Evolutionary conservation across 129 eudicot species (phyloP), one percentile per base, ranked within the genome.

Genomic region (Cynara cardunculus): DNA sequence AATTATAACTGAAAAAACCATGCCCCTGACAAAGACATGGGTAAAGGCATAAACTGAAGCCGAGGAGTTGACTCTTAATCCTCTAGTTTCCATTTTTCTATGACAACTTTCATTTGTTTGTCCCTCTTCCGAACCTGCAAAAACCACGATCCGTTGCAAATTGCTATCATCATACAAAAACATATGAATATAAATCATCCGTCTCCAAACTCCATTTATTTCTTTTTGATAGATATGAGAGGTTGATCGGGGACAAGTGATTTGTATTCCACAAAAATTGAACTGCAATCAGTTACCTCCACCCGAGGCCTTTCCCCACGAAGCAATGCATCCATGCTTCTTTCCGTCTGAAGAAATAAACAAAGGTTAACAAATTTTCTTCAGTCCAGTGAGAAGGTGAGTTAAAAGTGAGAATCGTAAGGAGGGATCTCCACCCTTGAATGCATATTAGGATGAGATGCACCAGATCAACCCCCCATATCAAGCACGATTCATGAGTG

Each of bases 311-410:
- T 87, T 84, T 80, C 88, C 80, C 89, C 91, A 2, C 75, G 85
- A 67, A 92, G 97, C 80, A 92, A 85, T 7, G 77, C 87, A 75
- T 92, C 97, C 86, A 92, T 94, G 70, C 97, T 92, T 83, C 78
- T 88, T 78, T 85, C 90, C 0, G 95, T 90, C 97, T 92, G 84
- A 71, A 78, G 25, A n/a, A 18, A 41, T 1, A 11, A 66, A 56
- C 28, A 66, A 49, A 25, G 0, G 4, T 12, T 14, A 10, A 3
- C 13, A 46, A 6, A 46, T 46, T 39, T 9, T 8, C 2, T 39
- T 39, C 10, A 39, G n/a, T n/a, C n/a, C n/a, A n/a, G n/a, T n/a
- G n/a, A n/a, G n/a, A n/a, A n/a, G n/a, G n/a, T n/a, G n/a, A n/a
- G n/a, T n/a, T n/a, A n/a, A n/a, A n/a, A n/a, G n/a, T n/a, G n/a